phyloP scores from a whole-genome alignment of 306 rosid genomes.

The Gynostemma pentaphyllum region DNA sequence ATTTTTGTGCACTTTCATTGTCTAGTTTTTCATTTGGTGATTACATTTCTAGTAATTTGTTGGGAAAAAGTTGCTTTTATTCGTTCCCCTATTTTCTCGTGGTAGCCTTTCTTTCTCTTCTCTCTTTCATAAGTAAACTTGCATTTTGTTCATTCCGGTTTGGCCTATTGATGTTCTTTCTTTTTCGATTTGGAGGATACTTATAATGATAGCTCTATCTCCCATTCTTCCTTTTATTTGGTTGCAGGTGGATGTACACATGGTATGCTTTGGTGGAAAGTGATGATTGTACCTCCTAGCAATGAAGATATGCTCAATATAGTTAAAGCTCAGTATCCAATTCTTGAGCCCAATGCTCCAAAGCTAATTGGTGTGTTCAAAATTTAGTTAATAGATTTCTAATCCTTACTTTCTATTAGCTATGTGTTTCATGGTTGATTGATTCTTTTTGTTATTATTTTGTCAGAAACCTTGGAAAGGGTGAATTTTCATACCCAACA shows the following conservation, averaged over 20 bases:
- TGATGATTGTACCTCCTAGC: conserved; percentile 48
- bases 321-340: conserved; percentile 44
- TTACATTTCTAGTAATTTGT: background rate
- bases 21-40: background rate
- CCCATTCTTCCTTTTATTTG: conserved; percentile 6
- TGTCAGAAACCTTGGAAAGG: conserved; percentile 61
- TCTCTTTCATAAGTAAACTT: background rate
- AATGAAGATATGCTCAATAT: conserved; percentile 49
- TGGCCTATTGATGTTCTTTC: background rate
- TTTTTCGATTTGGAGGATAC: background rate
- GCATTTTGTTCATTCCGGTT: background rate
- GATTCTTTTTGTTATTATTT: background rate
- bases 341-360: conserved; percentile 34
- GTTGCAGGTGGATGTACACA: conserved; percentile 47
- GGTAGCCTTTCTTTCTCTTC: background rate
- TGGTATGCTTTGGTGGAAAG: conserved; percentile 71
- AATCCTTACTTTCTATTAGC: background rate
- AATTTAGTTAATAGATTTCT: background rate
- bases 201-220: background rate
- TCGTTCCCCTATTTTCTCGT: background rate
- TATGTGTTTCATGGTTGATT: background rate
- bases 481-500: conserved; percentile 36
- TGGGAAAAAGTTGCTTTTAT: background rate
- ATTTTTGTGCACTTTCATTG: no score
- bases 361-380: conserved; percentile 49